Percentiles rank a stretch among this genome's conserved stretches.
These are phyloP conservation scores for Wallacemonas collosoma DNA, from an alignment of 208 protist species.

Conservation along the genomic window DNA sequence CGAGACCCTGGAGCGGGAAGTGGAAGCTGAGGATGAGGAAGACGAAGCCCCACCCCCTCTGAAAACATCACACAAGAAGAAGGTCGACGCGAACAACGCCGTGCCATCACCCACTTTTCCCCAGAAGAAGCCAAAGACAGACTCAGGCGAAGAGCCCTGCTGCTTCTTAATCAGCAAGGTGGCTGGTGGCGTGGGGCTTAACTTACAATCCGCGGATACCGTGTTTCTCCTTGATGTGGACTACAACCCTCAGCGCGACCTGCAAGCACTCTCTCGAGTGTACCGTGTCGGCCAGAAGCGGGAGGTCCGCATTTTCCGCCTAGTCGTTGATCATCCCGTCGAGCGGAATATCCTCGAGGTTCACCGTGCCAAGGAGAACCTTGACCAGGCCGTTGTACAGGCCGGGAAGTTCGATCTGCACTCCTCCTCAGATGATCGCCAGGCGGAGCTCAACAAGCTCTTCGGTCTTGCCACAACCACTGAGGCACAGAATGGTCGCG, in stretches of 20 bases:
- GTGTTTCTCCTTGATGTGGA: slow-evolving; percentile 97
- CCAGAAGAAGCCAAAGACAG: background rate
- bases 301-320: slow-evolving; percentile 92
- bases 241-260: slow-evolving; percentile 96
- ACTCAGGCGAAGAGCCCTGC: slow-evolving; percentile 19
- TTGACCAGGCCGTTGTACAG: slow-evolving; percentile 48
- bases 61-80: background rate
- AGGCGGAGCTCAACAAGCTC: slow-evolving; percentile 38
- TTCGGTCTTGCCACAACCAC: slow-evolving; percentile 9
- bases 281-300: slow-evolving; percentile 97
- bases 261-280: slow-evolving; percentile 95
- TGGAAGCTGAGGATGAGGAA: background rate
- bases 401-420: slow-evolving; percentile 47
- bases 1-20: background rate
- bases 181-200: slow-evolving; percentile 96
- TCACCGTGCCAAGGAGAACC: slow-evolving; percentile 46
- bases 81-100: background rate
- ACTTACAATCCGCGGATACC: slow-evolving; percentile 95
- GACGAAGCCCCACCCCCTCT: background rate
- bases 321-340: slow-evolving; percentile 68
- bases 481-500: too few species aligned
- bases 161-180: slow-evolving; percentile 95
- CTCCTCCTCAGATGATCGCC: slow-evolving; percentile 41
- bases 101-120: background rate
- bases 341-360: slow-evolving; percentile 37